Evolutionary conservation across 2,329 filamentous ascomycete species (phyloP), one percentile per base, ranked within the genome.

Genomic region (Colletotrichum sp.): DNA sequence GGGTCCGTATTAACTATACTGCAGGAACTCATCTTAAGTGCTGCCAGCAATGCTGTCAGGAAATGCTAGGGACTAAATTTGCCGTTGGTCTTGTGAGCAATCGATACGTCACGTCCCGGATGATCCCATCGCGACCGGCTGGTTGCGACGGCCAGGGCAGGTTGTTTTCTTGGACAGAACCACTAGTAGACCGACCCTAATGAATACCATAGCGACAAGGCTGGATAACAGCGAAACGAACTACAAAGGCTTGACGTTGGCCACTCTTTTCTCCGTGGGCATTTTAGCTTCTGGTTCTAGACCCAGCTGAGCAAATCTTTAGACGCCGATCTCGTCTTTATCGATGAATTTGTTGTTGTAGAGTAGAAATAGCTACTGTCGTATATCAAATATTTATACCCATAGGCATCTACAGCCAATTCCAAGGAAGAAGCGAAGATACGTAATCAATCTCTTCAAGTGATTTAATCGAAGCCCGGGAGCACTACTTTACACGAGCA

Each of bases 391-490:
- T n/a, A 48, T n/a, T n/a, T n/a, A n/a, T 48, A 48, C 3, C 36
- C 16, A 5, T 3, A 19, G 7, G 19, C 19, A 48, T 44, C 19
- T 19, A n/a, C 39, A 48, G 39, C 16, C 39, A 12, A 12, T 3
- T 0, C 39, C 39, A n/a, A n/a, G 9, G 19, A n/a, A 48, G 39
- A n/a, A 2, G 19, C 19, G 0, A 44, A 13, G 12, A 44, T n/a
- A 1, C 39, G 19, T 36, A 36, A 0, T 2, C 34, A 36, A 36
- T 7, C 0, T 16, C 34, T 16, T 36, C 15, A 36, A 1, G 3
- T 36, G 1, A 0, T 36, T 48, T n/a, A 0, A 0, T 12, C 9
- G 3, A n/a, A n/a, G 39, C 19, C 5, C 0, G 19, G 1, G 39
- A 48, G 19, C 39, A n/a, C 0, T 48, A 12, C n/a, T 48, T n/a